A percentile compares a stretch with the other conserved stretches of the same genome.
Evolutionary conservation across 2,329 filamentous ascomycete genomes (phyloP).

Genomic region (Scedosporium aurantiacum): DNA sequence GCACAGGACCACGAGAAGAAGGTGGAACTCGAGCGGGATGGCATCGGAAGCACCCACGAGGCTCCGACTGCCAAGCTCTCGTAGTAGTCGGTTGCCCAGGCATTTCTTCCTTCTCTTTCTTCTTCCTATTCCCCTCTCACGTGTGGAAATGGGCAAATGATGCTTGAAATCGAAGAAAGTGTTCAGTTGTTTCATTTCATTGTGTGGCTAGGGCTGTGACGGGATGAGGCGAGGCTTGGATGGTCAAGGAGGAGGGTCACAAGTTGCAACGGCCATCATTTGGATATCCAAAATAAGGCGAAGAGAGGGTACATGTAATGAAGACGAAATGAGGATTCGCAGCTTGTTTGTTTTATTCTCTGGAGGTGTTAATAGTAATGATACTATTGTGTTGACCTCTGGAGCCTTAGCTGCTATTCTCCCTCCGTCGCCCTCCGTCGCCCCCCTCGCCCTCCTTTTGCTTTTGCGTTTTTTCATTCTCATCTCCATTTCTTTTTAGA

Average conservation of each 20-base stretch:
- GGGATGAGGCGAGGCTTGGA: background rate
- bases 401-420: no score
- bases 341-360: no score
- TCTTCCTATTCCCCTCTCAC: background rate
- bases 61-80: background rate
- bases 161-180: no score
- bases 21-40: background rate
- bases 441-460: no score
- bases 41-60: background rate
- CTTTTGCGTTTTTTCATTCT: no score
- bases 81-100: background rate
- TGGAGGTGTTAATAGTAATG: background rate
- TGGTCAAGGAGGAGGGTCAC: background rate
- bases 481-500: no score
- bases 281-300: background rate
- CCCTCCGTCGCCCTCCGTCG: no score
- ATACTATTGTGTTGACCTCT: no score
- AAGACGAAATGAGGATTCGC: background rate
- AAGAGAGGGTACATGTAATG: no score
- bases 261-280: background rate
- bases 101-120: background rate
- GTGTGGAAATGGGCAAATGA: no score
- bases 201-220: no score
- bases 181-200: no score
- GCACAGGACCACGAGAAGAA: constrained; percentile 25